These are phyloP conservation scores for Diaporthe nobilis DNA, from an alignment of 2,329 filamentous ascomycete genomes.

Conservation along the genomic window DNA sequence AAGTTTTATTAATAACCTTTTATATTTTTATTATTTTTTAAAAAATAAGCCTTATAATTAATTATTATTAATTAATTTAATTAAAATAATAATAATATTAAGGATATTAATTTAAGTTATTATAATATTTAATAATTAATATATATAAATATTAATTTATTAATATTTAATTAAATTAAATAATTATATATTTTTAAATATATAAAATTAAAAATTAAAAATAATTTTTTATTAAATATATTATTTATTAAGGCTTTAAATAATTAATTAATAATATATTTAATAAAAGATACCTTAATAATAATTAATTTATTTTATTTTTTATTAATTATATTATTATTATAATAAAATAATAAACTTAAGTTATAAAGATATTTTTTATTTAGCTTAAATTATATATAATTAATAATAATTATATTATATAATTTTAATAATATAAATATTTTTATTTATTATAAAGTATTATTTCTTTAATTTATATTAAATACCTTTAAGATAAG, in stretches of 20 bases:
- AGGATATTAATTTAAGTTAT: neutral
- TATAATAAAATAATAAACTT: neutral
- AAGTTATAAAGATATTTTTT: neutral
- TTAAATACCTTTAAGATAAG: neutral
- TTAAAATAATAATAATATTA: neutral
- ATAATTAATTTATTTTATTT: neutral
- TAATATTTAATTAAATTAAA: neutral
- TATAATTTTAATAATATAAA: neutral
- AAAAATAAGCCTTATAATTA: neutral
- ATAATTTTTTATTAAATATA: neutral
- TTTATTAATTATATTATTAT: neutral
- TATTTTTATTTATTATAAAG: neutral
- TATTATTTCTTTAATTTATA: neutral
- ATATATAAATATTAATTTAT: neutral
- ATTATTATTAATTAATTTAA: neutral
- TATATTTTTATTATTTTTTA: neutral
- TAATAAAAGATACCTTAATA: neutral
- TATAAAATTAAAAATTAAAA: neutral
- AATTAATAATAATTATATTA: neutral
- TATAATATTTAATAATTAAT: neutral
- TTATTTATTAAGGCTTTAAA: neutral
- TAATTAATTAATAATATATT: neutral
- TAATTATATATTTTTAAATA: neutral
- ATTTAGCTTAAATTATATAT: neutral
- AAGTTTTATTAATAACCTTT: neutral